Base-by-base conservation (phyloP, 2,329 filamentous ascomycete genomes). In the Fusarium armeniacum region DNA sequence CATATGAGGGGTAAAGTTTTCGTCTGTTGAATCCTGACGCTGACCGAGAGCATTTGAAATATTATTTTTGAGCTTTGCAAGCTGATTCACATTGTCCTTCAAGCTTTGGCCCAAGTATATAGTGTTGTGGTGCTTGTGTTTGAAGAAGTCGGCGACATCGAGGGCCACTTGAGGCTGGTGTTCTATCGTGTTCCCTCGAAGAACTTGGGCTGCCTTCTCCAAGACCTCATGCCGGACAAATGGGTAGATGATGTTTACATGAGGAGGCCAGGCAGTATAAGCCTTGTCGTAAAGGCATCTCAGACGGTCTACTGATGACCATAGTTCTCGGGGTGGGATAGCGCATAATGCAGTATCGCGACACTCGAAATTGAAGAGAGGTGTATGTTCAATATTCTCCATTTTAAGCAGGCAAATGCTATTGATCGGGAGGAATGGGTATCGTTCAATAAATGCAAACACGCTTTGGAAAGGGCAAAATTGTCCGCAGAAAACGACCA, bases 241-340 rank as follows among this genome's bases (percentile, higher is more conserved):
- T 0, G 89, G 90, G 73, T 91, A 91, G 24, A 91, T 71, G 28
- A 92, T 77, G 69, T 91, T 92, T 72, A 91, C 75, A 70, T 91
- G 90, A 15, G 89, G 87, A 5, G 89, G 89, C 90, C 90, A 92
- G 77, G 83, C 86, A 28, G 80, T 81, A 68, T 85, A 86, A 1
- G 85, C 83, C 64, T 87, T 87, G 76, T 92, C 90, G 77, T 91
- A 89, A 15, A 89, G 79, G n/a, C 80, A 82, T 45, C 90, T 85
- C 5, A 92, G 77, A 16, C 79, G 78, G 69, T 91, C 83, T 53
- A 90, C 75, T 5, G 83, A 71, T 2, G 79, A 65, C 80, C 85
- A 86, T 36, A 85, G 74, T 50, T 80, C 69, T 24, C 72, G 69
- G 0, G 88, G 87, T 4, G 87, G 87, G 9, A 91, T 79, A 20